Evolutionary conservation across 257 asterid genomes (phyloP), one percentile per base, ranked within the genome.

Genomic region (Lavandula angustifolia): DNA sequence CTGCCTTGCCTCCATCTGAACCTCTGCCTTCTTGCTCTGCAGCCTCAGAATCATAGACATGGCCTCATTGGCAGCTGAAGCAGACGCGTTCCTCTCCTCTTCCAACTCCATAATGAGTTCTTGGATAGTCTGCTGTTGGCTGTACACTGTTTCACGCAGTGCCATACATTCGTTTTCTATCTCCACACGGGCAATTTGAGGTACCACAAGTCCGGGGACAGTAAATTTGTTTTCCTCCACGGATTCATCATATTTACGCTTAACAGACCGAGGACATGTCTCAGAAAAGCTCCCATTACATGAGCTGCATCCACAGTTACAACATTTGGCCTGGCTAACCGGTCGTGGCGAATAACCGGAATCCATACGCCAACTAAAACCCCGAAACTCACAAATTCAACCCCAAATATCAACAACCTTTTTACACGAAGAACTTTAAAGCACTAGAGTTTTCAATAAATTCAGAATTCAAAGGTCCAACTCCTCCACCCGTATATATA

Each of bases 41-140:
- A 94, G 75, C 84, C 98, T 87, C 75, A 94, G 84, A 67, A 90
- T 94, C 99, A 94, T 94, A 3, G 99, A 94, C 99, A 94, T 94
- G 27, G 99, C 96, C 78, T 94, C 99, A 34, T 78, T 88, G 47
- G 99, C 95, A 75, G 99, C 98, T 3, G 98, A 86, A 32, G 95
- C 87, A 2, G 98, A 73, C 2, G 98, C 99, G 40, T 86, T 91
- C 69, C 99, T 88, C 80, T 94, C 99, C 83, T 90, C 96, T 13
- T 94, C 99, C 80, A 94, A 76, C 82, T 94, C 99, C 27, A 70
- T 14, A 10, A 82, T 77, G 64, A 94, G 91, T 31, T 85, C 98
- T 73, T 83, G 91, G 73, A 94, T 85, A 9, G 81, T 82, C 66
- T 78, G 80, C 73, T 90, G 99, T 68, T 91, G 96, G 55, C 78